These are phyloP conservation scores for Pyrenophora teres DNA, from an alignment of 2,329 filamentous ascomycete species.

Conservation along the genomic window DNA sequence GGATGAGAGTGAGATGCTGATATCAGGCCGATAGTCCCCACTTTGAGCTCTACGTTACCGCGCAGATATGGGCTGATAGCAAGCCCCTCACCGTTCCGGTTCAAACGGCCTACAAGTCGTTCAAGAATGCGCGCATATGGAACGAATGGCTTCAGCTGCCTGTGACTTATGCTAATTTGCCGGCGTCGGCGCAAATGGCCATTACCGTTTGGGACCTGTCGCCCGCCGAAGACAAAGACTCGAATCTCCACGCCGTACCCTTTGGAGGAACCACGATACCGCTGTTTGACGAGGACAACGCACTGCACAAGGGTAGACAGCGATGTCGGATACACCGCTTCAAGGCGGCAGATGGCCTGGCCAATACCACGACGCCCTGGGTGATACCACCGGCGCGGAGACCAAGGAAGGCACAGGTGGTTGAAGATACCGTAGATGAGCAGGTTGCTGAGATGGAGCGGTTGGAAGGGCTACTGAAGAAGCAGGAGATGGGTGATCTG, in stretches of 20 bases:
- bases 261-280: slow-evolving; percentile 93
- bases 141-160: slow-evolving; percentile 95
- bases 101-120: slow-evolving; percentile 90
- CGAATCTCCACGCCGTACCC: slow-evolving; percentile 78
- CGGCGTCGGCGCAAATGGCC: slow-evolving; percentile 79
- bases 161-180: slow-evolving; percentile 80
- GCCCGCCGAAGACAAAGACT: slow-evolving; percentile 71
- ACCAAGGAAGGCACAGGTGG: slow-evolving; percentile 55
- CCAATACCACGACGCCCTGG: slow-evolving; percentile 78
- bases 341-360: slow-evolving; percentile 82
- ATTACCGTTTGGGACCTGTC: slow-evolving; percentile 96
- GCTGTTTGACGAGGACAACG: slow-evolving; percentile 91
- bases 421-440: slow-evolving; percentile 57
- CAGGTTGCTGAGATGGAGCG: slow-evolving; percentile 86
- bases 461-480: slow-evolving; percentile 89
- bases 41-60: slow-evolving; percentile 91
- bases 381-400: slow-evolving; percentile 60
- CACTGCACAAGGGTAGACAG: slow-evolving; percentile 86
- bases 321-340: slow-evolving; percentile 86
- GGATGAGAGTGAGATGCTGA: slow-evolving; percentile 5
- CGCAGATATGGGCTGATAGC: slow-evolving; percentile 92
- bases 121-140: slow-evolving; percentile 77
- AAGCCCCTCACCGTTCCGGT: slow-evolving; percentile 91
- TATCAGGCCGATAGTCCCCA: slow-evolving; percentile 59
- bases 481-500: slow-evolving; percentile 97